Evolutionary conservation across 345 rosid species (phyloP), one percentile per base, ranked within the genome.

Genomic region (Xanthoceras sorbifolium): DNA sequence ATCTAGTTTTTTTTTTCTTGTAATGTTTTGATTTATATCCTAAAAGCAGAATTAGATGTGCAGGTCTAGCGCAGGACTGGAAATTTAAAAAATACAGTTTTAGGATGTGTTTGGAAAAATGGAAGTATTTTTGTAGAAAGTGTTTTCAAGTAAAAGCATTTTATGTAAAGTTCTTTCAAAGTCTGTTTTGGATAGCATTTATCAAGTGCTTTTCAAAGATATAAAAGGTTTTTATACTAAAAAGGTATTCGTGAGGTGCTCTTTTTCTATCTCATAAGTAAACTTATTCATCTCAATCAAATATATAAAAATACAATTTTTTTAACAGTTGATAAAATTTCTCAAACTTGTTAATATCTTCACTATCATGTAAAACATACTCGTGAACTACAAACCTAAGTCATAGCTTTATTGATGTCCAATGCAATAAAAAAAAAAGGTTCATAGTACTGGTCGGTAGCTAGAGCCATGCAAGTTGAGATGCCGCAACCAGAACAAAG

Each of bases 401-500:
- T 25, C 9, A 8, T n/a, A 20, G 60, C 60, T 54, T 18, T 54
- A 54, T 54, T 4, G 60, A 20, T 54, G 23, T 5, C 54, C 54
- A 34, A 50, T 69, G 23, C 40, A 29, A 28, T 48, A n/a, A n/a
- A n/a, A n/a, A 50, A 14, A 69, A 69, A 44, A 42, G 11, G 26
- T 18, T 60, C 3, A 22, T 63, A 29, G 38, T 10, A 48, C 63
- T 42, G n/a, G n/a, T n/a, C n/a, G 60, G 40, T 26, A 52, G 46
- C 28, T 20, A 52, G 18, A 52, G 36, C 74, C 74, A 54, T 10
- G 74, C 74, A 31, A 32, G 38, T 4, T 29, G 44, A 26, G 73
- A 29, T 48, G 72, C 31, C 52, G 46, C 74, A 31, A 1, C 18
- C 4, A 31, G 40, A 48, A 18, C 60, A 18, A 25, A 54, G 20